Evolutionary conservation across 2,329 filamentous ascomycete species (phyloP).

Genomic region (Phialophora chinensis): DNA sequence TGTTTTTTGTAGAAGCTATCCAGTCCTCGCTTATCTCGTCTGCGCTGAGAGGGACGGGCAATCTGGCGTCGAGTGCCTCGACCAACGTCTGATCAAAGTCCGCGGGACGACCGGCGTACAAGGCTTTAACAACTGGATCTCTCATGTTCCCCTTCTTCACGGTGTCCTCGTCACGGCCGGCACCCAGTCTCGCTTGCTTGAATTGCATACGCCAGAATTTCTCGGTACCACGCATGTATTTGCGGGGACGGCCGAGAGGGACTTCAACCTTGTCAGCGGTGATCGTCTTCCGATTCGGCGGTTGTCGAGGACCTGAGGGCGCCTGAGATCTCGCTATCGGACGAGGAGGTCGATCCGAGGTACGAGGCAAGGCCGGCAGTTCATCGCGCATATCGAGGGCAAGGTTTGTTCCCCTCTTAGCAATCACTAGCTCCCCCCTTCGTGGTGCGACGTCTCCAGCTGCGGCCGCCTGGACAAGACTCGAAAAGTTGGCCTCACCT

Average conservation of each 20-base stretch:
- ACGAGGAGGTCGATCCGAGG: not conserved
- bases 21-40: constrained; percentile 37
- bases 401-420: constrained; percentile 45
- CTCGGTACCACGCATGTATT: constrained; percentile 39
- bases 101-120: constrained; percentile 36
- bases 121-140: constrained; percentile 28
- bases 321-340: not conserved
- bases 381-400: constrained; percentile 16
- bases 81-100: constrained; percentile 38
- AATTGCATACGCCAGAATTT: constrained; percentile 40
- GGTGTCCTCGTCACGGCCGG: not conserved
- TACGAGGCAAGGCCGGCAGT: not conserved
- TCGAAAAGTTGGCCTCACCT: constrained; percentile 52
- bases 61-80: constrained; percentile 30
- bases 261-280: constrained; percentile 1
- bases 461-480: constrained; percentile 45
- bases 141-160: constrained; percentile 29
- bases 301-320: not conserved
- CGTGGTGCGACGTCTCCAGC: constrained; percentile 46
- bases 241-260: constrained; percentile 37
- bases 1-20: constrained; percentile 32
- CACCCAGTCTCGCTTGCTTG: constrained; percentile 25
- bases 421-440: constrained; percentile 45
- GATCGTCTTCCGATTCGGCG: not conserved
- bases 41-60: constrained; percentile 33